Evolutionary conservation across 2,329 filamentous ascomycete species (phyloP).

Genomic region (Colletotrichum cordylinicola): DNA sequence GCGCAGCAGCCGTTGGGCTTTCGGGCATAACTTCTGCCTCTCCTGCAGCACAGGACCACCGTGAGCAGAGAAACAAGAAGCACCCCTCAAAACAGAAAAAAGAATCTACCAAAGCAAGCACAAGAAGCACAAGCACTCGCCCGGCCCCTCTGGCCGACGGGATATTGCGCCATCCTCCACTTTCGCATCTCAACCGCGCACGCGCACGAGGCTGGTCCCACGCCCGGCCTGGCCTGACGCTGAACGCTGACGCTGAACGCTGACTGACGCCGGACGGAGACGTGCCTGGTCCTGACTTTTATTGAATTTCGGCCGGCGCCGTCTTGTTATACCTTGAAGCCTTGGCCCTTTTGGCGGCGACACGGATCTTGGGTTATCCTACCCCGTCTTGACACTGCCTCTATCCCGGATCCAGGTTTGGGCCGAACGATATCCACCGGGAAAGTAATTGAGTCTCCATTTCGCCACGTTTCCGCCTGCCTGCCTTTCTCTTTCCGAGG

Average conservation of each 20-base stretch:
- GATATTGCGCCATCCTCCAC: constrained; percentile 2
- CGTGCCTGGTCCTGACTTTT: background rate
- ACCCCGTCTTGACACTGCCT: background rate
- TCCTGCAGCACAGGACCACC: background rate
- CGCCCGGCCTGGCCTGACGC: background rate
- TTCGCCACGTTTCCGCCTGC: background rate
- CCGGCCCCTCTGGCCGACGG: background rate
- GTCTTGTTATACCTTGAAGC: background rate
- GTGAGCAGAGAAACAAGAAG: background rate
- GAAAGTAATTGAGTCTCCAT: background rate
- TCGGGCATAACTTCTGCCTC: background rate
- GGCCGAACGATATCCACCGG: constrained; percentile 3
- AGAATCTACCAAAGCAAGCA: background rate
- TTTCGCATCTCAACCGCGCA: background rate
- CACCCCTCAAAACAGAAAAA: background rate
- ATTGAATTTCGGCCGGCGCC: background rate
- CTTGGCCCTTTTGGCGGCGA: background rate
- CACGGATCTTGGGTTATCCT: background rate
- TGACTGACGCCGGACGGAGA: background rate
- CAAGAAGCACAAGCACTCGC: background rate
- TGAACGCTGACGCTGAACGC: background rate
- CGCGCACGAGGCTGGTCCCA: background rate
- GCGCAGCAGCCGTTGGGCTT: background rate
- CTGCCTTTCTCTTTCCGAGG: background rate
- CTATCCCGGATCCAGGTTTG: background rate